Conservation (phyloP, 2,329 filamentous ascomycete genomes). For the Fusarium sp. region DNA sequence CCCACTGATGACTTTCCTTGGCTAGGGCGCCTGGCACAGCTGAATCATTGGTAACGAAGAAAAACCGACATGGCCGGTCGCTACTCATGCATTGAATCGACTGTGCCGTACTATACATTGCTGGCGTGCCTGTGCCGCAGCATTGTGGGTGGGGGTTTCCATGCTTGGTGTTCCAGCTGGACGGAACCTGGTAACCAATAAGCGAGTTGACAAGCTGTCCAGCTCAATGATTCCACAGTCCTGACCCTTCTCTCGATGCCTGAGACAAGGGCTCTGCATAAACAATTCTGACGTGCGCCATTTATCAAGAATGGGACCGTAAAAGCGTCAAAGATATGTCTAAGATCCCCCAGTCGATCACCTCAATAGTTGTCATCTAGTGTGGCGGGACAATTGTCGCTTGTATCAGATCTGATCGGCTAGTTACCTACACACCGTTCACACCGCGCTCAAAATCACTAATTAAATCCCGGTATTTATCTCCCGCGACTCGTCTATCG, state of each 20-base stretch:
- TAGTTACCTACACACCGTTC: constrained; percentile 39
- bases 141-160: constrained; percentile 26
- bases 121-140: constrained; percentile 22
- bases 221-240: constrained; percentile 14
- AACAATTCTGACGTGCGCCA: neutral
- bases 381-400: constrained; percentile 25
- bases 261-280: constrained; percentile 14
- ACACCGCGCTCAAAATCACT: constrained; percentile 17
- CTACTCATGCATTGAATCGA: constrained; percentile 27
- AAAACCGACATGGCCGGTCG: constrained; percentile 28
- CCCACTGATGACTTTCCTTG: constrained; percentile 14
- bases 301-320: neutral
- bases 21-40: constrained; percentile 12
- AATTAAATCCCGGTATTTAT: constrained; percentile 37
- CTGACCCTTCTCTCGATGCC: neutral
- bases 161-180: constrained; percentile 42
- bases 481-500: constrained; percentile 44
- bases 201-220: constrained; percentile 17
- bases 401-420: constrained; percentile 38
- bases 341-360: constrained; percentile 17
- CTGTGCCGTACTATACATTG: constrained; percentile 16
- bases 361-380: constrained; percentile 17
- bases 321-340: constrained; percentile 24
- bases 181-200: constrained; percentile 47
- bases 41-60: constrained; percentile 24